A percentile compares a stretch with the other conserved stretches of the same genome.
Evolutionary conservation across 176 grass and related monocot genomes (phyloP).

Genomic region (Triticum turgidum): DNA sequence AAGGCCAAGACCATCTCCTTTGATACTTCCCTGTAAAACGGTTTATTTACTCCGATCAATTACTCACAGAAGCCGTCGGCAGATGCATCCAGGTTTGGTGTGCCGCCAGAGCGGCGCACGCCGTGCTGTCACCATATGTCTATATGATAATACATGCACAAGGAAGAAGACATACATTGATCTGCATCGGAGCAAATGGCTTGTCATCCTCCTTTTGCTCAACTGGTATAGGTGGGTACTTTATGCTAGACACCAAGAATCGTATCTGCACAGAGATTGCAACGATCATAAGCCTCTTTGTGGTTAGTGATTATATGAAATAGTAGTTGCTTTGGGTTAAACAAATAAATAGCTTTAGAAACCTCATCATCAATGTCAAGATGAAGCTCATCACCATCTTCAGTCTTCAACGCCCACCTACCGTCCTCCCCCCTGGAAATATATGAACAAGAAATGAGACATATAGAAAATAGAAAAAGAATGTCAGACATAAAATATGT

Average conservation of each 20-base stretch:
- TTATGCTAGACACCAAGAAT: conserved; percentile 74
- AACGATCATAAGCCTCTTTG: conserved; percentile 14
- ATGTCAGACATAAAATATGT: not conserved
- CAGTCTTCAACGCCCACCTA: conserved; percentile 63
- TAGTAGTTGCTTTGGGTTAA: not conserved
- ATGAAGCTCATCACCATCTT: conserved; percentile 50
- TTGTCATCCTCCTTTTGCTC: conserved; percentile 75
- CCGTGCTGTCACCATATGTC: not conserved
- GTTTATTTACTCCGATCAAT: not conserved
- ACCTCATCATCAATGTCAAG: conserved; percentile 94
- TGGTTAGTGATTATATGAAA: not conserved
- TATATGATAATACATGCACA: not conserved
- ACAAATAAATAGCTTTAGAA: conserved; percentile 14
- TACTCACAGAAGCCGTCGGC: not conserved
- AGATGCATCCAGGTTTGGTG: not conserved
- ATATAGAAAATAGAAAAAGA: conserved; percentile 14
- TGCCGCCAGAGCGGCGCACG: no score
- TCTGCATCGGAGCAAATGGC: conserved; percentile 89
- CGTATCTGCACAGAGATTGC: conserved; percentile 59
- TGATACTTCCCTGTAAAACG: conserved; percentile 68
- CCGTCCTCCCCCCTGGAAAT: conserved; percentile 56
- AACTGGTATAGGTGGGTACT: conserved; percentile 74
- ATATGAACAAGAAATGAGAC: conserved; percentile 9
- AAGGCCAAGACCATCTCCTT: conserved; percentile 87
- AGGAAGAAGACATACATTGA: conserved; percentile 53